Base-by-base conservation (phyloP, 2,329 filamentous ascomycete genomes). In the Trichoderma lentiforme region DNA sequence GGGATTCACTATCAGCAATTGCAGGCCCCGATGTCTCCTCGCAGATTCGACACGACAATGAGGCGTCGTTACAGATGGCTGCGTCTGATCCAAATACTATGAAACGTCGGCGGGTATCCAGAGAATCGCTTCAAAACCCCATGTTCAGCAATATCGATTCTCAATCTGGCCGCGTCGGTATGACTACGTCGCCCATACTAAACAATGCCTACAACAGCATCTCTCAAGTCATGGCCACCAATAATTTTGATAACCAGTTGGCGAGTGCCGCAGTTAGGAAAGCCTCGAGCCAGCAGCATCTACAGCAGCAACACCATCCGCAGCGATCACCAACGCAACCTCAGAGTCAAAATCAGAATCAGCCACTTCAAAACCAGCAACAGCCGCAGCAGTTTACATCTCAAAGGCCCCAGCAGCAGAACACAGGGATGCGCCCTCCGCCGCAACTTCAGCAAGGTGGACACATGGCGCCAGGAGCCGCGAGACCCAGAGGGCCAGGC, bases 81-180 rank as follows among this genome's bases (percentile, higher is more conserved):
- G 12, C 64, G n/a, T 30, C 62, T 26, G 74, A 75, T 39, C 73
- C 74, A 26, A 66, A 57, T 11, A 60, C 53, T 21, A 53, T 69
- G 30, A 80, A 80, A 71, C 77, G 79, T 8, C 78, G 76, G 28
- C 76, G 78, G 56, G 72, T 77, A 15, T 77, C 78, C 3, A 75
- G 75, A 36, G 76, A 74, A 15, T 64, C 67, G 28, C 61, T 47
- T n/a, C 75, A 76, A 26, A 72, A 71, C n/a, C 64, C 69, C 18
- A 64, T 39, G 6, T 43, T 70, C 12, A 67, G 34, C 34, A 32
- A 8, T 24, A 63, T 64, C 26, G 71, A 74, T 32, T 66, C 74
- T 8, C 74, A 76, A 18, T 53, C 71, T 15, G 47, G 73, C 26
- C 53, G 70, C 11, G 21, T 72, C 14, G 72, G 73, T 8, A 53